Evolutionary conservation across 208 protist genomes (phyloP), one percentile per base, ranked within the genome.

Genomic region (Leptomonas pyrrhocoris): DNA sequence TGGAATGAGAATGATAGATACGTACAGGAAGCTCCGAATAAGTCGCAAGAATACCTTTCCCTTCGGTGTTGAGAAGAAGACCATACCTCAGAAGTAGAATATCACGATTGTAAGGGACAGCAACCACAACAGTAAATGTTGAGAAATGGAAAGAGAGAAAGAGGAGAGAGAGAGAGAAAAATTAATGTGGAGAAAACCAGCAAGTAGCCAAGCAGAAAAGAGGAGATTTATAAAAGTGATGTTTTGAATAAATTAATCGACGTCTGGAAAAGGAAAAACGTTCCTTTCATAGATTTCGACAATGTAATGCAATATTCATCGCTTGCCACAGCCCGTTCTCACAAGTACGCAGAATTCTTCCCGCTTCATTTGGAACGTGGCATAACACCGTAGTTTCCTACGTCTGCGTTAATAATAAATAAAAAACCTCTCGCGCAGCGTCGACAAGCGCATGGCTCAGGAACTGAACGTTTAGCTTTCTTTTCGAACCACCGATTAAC

Each of bases 131-230:
- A 25, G 6, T 7, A 53, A 53, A 4, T 8, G 25, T 53, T 5
- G 16, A n/a, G 43, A 49, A 49, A n/a, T 21, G 43, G 50, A 30
- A 64, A 65, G 55, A 36, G n/a, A 58, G 42, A 43, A 40, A 68
- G 58, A 67, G 64, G 43, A 30, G 34, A 58, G 48, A 40, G 67
- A 64, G 60, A 48, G 21, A 31, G 36, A 53, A 45, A 61, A 7
- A 42, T 27, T 48, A 59, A 48, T 18, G 27, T 25, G 12, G 56
- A 48, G 53, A 30, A n/a, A 69, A n/a, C 69, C 56, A 73, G 50
- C 28, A 51, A 30, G n/a, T 50, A 25, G 68, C 19, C 15, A 50
- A 30, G 6, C 50, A 36, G 45, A 58, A 40, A 45, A 63, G 48
- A 67, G 53, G 75, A 66, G 51, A 6, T 3, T 11, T 19, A 1